Evolutionary conservation across 2,329 filamentous ascomycete species (phyloP).

Genomic region (Pseudogymnoascus sp.): DNA sequence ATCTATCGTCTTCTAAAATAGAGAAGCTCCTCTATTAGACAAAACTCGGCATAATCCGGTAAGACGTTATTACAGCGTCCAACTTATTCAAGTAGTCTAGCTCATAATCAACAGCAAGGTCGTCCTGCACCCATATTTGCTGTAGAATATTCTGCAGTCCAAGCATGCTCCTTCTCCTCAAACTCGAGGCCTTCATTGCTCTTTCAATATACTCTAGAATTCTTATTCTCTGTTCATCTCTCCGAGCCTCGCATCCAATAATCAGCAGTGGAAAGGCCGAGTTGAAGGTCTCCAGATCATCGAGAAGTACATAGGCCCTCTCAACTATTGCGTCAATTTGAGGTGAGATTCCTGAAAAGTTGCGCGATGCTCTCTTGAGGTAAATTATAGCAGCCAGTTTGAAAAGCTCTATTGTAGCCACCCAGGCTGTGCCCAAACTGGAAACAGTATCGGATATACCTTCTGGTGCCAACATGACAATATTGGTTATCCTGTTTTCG

Average conservation of each 20-base stretch:
- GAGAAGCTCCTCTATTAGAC: constrained; percentile 12
- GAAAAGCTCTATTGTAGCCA: constrained; percentile 18
- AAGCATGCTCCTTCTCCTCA: constrained; percentile 12
- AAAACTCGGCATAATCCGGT: constrained; percentile 17
- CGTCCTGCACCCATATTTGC: constrained; percentile 17
- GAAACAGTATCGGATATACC: constrained; percentile 15
- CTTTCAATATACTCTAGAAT: constrained; percentile 18
- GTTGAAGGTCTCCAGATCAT: constrained; percentile 21
- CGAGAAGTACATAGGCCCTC: constrained; percentile 18
- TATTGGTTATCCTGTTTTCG: constrained; percentile 19
- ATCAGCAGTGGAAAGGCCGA: constrained; percentile 25
- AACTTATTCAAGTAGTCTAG: constrained; percentile 14
- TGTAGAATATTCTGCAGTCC: constrained; percentile 14
- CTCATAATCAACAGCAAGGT: constrained; percentile 17
- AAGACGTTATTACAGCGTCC: constrained; percentile 16
- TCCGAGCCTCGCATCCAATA: constrained; percentile 26
- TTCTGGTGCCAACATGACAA: constrained; percentile 15
- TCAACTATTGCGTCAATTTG: constrained; percentile 18
- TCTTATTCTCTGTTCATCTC: constrained; percentile 21
- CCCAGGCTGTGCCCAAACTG: constrained; percentile 17
- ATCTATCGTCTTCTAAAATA: constrained; percentile 13
- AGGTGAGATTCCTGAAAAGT: constrained; percentile 18
- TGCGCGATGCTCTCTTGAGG: constrained; percentile 20
- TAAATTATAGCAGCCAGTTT: constrained; percentile 19
- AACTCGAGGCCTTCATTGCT: constrained; percentile 13